Base-by-base conservation (phyloP, 306 rosid genomes). In the Acmispon strigosus region DNA sequence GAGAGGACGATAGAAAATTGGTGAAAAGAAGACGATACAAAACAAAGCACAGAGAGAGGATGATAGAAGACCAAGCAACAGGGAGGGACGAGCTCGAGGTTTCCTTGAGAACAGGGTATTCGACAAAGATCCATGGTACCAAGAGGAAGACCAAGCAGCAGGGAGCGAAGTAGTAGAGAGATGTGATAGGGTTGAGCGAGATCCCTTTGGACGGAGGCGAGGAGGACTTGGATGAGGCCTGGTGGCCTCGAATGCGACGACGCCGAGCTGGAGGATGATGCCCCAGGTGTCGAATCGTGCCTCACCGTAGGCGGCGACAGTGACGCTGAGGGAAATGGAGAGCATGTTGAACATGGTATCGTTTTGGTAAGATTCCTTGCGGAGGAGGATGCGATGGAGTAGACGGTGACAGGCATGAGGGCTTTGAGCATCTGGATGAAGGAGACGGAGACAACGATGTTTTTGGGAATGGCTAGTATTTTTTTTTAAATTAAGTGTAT, bases 341-440 rank as follows among this genome's bases (percentile, higher is more conserved):
- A 92, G 64, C 98, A 92, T 92, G 70, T 92, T 92, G 18, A 66
- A 41, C 98, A 92, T 92, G 44, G 94, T 89, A 19, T 89, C 86
- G 27, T 83, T 36, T 44, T 87, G 87, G 72, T 89, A 92, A 7
- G 72, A 1, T 1, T 92, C 98, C 1, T 89, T 92, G 6, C 62
- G 78, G n/a, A 92, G 50, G 16, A 74, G 20, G 17, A 92, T 94
- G 3, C 96, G 14, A 92, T 89, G 11, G 98, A 89, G 69, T 92
- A 92, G 2, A 92, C 98, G 8, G 98, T 94, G 5, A 92, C 98
- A 0, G 98, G 97, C 97, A 92, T 92, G 14, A 92, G 85, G 9
- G 97, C 97, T 54, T 92, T 92, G 49, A 92, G 90, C 96, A 92
- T 92, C 57, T 92, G 97, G 49, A 92, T 92, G 80, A 92, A 92